These are phyloP conservation scores for Hemileccinum rubropunctum DNA, from an alignment of 768 basidiomycete species.

Conservation along the genomic window DNA sequence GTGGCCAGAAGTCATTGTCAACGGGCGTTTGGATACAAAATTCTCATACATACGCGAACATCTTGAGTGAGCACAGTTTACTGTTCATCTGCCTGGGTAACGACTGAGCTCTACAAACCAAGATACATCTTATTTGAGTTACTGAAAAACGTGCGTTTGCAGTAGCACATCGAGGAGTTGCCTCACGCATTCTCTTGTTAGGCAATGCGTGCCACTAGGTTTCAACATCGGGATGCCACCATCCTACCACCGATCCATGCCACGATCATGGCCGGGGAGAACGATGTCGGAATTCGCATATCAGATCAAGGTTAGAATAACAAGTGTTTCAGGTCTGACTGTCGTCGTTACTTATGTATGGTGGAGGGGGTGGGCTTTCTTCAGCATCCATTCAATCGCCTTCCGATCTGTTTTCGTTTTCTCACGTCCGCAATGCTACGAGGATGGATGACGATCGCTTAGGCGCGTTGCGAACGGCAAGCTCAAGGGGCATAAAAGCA, in stretches of 20 bases:
- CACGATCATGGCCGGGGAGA: slow-evolving; percentile 71
- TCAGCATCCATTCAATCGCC: slow-evolving; percentile 55
- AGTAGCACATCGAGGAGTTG: background rate
- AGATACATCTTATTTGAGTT: slow-evolving; percentile 88
- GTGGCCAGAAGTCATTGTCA: slow-evolving; percentile 67
- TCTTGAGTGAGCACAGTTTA: slow-evolving; percentile 56
- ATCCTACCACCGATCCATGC: slow-evolving; percentile 61
- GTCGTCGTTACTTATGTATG: background rate
- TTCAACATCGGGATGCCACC: slow-evolving; percentile 43
- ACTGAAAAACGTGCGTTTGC: slow-evolving; percentile 75
- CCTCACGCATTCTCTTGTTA: slow-evolving; percentile 24
- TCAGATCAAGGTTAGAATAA: slow-evolving; percentile 75
- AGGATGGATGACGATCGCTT: slow-evolving; percentile 66
- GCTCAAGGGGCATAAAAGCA: slow-evolving; percentile 62
- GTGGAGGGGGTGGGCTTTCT: slow-evolving; percentile 68
- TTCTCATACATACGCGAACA: slow-evolving; percentile 89
- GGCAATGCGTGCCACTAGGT: slow-evolving; percentile 70
- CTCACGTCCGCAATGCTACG: slow-evolving; percentile 74
- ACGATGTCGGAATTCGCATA: slow-evolving; percentile 78
- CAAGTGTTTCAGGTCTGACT: background rate
- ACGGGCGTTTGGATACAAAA: slow-evolving; percentile 65
- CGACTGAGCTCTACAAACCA: slow-evolving; percentile 23
- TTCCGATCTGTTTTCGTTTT: slow-evolving; percentile 86
- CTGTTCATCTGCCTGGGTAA: background rate
- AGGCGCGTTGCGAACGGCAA: slow-evolving; percentile 63